Evolutionary conservation across 805 yeast species (phyloP).

Genomic region (Metschnikowia drakensbergensis): DNA sequence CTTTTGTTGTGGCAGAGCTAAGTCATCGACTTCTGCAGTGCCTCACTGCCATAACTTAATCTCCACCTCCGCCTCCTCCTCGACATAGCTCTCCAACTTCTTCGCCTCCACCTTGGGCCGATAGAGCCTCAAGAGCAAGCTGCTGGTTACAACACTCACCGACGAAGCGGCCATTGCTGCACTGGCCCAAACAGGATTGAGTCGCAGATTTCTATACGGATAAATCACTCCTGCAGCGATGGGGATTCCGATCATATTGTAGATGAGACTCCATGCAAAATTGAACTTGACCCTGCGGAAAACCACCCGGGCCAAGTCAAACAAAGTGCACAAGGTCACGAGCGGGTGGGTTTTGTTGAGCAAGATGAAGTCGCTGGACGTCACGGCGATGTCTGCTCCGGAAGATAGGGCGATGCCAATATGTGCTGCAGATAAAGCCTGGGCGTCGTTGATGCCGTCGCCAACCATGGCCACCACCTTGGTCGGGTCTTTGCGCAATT

Average conservation of each 20-base stretch:
- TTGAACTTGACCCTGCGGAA: conserved; percentile 53
- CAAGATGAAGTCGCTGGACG: conserved; percentile 70
- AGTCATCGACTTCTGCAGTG: too few species aligned
- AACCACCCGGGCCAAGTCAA: conserved; percentile 49
- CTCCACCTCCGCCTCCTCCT: background rate
- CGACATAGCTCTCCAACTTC: background rate
- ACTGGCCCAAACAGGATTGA: conserved; percentile 64
- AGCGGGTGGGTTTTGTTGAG: conserved; percentile 51
- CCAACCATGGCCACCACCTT: conserved; percentile 66
- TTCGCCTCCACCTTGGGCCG: conserved; percentile 31
- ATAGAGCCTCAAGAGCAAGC: conserved; percentile 49
- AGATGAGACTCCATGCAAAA: conserved; percentile 57
- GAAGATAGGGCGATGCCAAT: conserved; percentile 74
- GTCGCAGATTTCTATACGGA: conserved; percentile 50
- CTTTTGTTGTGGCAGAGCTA: too few species aligned
- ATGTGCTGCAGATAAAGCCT: conserved; percentile 70
- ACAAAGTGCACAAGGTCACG: conserved; percentile 49
- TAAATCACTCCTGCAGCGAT: conserved; percentile 66
- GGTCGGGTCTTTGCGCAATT: conserved; percentile 42
- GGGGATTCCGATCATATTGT: conserved; percentile 56
- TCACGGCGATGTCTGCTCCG: conserved; percentile 72
- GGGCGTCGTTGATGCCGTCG: conserved; percentile 82
- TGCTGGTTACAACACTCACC: conserved; percentile 54
- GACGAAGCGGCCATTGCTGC: conserved; percentile 63
- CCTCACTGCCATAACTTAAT: background rate